A percentile compares a stretch with the other conserved stretches of the same genome.
These are phyloP conservation scores for Neonectria sp. DNA, from an alignment of 2,329 filamentous ascomycete species.

Conservation along the genomic window DNA sequence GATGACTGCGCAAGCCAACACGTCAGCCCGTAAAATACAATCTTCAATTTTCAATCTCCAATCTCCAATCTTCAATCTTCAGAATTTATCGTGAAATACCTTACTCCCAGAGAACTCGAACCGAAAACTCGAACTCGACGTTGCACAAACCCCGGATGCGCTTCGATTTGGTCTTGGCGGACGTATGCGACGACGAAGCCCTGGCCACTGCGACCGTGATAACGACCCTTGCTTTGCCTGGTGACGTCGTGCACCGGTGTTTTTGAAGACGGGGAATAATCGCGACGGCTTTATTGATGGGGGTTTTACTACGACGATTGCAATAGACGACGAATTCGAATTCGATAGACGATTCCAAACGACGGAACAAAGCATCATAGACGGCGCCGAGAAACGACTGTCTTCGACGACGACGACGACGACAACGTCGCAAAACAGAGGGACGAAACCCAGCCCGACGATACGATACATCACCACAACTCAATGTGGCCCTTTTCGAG, in stretches of 20 bases:
- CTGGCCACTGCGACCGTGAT: slow-evolving; percentile 9
- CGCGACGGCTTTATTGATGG: background rate
- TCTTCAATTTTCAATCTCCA: background rate
- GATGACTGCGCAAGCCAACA: slow-evolving; percentile 8
- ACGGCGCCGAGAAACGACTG: background rate
- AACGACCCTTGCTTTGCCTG: slow-evolving; percentile 2
- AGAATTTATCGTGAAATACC: background rate
- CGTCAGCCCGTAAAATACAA: background rate
- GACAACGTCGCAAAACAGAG: background rate
- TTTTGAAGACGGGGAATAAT: background rate
- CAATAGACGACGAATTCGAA: background rate
- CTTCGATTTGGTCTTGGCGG: background rate
- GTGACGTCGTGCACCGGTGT: slow-evolving; percentile 16
- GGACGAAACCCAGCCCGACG: background rate
- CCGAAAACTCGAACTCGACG: background rate
- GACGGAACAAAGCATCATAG: background rate
- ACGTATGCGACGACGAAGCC: background rate
- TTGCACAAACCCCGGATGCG: background rate
- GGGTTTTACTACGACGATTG: background rate
- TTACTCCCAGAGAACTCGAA: background rate
- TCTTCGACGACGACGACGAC: background rate
- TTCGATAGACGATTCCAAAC: background rate
- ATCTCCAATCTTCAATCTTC: background rate
- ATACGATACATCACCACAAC: background rate
- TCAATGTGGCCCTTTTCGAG: slow-evolving; percentile 60